Evolutionary conservation across 345 rosid genomes (phyloP).

Genomic region (rapeseed (Brassica napus)): Da-Ae NC_063448.1:51921501-51922000

Average conservation of each 20-base stretch:
- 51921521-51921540: constrained; percentile 72
- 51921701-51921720: constrained; percentile 53
- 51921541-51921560: constrained; percentile 71
- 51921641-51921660: constrained; percentile 72
- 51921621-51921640: constrained; percentile 64
- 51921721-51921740: constrained; percentile 11
- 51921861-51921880: constrained; percentile 60
- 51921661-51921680: constrained; percentile 86
- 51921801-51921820: constrained; percentile 91
- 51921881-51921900: constrained; percentile 69
- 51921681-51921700: constrained; percentile 82
- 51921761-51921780: constrained; percentile 2
- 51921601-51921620: constrained; percentile 82
- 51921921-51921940: not conserved
- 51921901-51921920: not conserved
- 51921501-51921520: constrained; percentile 40
- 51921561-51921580: constrained; percentile 48
- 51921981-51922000: constrained; percentile 94
- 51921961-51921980: constrained; percentile 96
- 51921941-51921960: constrained; percentile 61
- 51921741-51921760: constrained; percentile 14
- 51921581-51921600: constrained; percentile 66
- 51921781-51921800: constrained; percentile 53
- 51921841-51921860: constrained; percentile 46
- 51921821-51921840: constrained; percentile 85